These are phyloP conservation scores for Conticribra guillardii DNA, from an alignment of 108 stramenopile genomes.

Conservation along the genomic window DNA sequence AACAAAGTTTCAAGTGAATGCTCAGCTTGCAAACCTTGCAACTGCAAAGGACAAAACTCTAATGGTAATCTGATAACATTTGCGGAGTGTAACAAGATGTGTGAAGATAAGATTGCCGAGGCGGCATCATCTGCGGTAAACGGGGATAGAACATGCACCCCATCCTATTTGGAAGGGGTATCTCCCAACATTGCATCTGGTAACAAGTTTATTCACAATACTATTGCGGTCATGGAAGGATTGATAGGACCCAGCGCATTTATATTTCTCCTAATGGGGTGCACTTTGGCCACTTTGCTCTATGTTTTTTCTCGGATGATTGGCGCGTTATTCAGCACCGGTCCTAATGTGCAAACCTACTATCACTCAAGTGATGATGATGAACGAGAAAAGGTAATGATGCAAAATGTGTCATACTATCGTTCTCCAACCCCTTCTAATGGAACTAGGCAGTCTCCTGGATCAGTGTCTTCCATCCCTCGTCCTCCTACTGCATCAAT, in stretches of 20 bases:
- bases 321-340: constrained; percentile 14
- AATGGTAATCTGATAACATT: constrained; percentile 11
- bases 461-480: constrained; percentile 15
- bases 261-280: constrained; percentile 30
- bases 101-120: constrained; percentile 22
- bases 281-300: constrained; percentile 15
- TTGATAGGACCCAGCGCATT: constrained; percentile 29
- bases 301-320: constrained; percentile 18
- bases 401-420: constrained; percentile 45
- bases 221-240: constrained; percentile 11
- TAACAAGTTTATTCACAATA: constrained; percentile 12
- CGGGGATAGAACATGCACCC: constrained; percentile 3
- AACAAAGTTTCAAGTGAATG: constrained; percentile 10
- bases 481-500: constrained; percentile 35
- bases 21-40: constrained; percentile 25
- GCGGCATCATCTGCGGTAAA: constrained; percentile 8
- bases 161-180: constrained; percentile 2
- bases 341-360: constrained; percentile 32
- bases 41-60: constrained; percentile 21
- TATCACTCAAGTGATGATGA: constrained; percentile 37
- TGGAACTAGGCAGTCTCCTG: constrained; percentile 9
- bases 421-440: constrained; percentile 30
- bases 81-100: constrained; percentile 22
- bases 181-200: background rate
- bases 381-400: constrained; percentile 36